A percentile compares a stretch with the other conserved stretches of the same genome.
These are phyloP conservation scores for Podila horticola DNA, from an alignment of 192 early-diverging fungal genomes.

Conservation along the genomic window DNA sequence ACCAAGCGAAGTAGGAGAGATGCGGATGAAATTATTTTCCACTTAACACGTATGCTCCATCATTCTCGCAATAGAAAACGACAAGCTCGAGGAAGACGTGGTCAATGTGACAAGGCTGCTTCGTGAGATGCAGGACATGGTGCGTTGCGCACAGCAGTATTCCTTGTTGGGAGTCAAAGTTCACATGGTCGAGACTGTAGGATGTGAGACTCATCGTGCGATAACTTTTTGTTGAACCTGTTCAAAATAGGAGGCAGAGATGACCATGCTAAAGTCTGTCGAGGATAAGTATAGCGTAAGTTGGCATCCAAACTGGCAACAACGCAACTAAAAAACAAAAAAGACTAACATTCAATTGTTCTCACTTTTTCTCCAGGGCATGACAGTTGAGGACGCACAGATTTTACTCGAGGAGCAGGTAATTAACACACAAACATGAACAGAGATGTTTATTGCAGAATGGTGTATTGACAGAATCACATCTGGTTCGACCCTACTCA, in stretches of 20 bases:
- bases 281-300: constrained; percentile 49
- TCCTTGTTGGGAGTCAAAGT: background rate
- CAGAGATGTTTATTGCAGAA: background rate
- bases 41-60: background rate
- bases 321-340: background rate
- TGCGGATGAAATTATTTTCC: background rate
- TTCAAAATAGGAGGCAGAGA: constrained; percentile 19
- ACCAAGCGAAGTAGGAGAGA: too few species aligned
- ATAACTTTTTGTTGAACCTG: background rate
- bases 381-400: constrained; percentile 39
- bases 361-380: constrained; percentile 30
- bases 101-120: constrained; percentile 22
- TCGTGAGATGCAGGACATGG: constrained; percentile 34
- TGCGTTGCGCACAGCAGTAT: background rate
- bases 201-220: background rate
- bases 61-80: constrained; percentile 11
- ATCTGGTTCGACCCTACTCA: too few species aligned
- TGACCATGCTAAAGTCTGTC: constrained; percentile 28
- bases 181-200: background rate
- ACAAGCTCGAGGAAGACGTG: constrained; percentile 18
- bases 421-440: background rate
- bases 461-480: background rate
- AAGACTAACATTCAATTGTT: background rate
- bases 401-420: constrained; percentile 28
- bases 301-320: too few species aligned